phyloP scores from a whole-genome alignment of 306 rosid genomes.

The Ceratonia siliqua region DNA sequence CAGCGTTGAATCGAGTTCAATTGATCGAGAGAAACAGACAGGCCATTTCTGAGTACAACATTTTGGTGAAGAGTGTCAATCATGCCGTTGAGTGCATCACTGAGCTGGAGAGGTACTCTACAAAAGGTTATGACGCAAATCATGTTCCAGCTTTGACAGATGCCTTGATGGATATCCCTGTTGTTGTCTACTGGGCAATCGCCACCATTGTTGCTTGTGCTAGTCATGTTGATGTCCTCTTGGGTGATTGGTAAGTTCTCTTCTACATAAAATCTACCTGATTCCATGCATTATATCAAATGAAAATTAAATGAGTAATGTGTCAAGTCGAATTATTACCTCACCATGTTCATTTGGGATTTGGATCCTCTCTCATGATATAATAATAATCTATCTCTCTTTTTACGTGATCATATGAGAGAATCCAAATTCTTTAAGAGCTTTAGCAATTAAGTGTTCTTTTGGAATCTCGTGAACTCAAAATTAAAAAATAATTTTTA shows the following conservation, averaged over 20 bases:
- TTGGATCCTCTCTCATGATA: too few relatives aligned
- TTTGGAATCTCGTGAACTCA: too few relatives aligned
- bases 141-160: conserved; percentile 38
- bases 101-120: conserved; percentile 41
- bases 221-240: background rate
- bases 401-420: too few relatives aligned
- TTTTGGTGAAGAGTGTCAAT: background rate
- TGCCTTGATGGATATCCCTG: conserved; percentile 35
- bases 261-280: too few relatives aligned
- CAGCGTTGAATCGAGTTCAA: conserved; percentile 29
- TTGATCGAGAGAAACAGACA: background rate
- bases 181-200: conserved; percentile 39
- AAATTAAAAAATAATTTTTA: too few relatives aligned
- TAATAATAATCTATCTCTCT: too few relatives aligned
- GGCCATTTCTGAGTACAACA: background rate
- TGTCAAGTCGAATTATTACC: too few relatives aligned
- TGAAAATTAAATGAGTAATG: too few relatives aligned
- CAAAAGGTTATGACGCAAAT: conserved; percentile 26
- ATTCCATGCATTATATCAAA: too few relatives aligned
- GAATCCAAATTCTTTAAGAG: too few relatives aligned
- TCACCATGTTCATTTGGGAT: too few relatives aligned
- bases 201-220: conserved; percentile 31
- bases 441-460: background rate
- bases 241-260: conserved; percentile 35
- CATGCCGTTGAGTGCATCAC: conserved; percentile 41